phyloP scores from a whole-genome alignment of 2,329 filamentous ascomycete genomes.

The Alternaria sp. region DNA sequence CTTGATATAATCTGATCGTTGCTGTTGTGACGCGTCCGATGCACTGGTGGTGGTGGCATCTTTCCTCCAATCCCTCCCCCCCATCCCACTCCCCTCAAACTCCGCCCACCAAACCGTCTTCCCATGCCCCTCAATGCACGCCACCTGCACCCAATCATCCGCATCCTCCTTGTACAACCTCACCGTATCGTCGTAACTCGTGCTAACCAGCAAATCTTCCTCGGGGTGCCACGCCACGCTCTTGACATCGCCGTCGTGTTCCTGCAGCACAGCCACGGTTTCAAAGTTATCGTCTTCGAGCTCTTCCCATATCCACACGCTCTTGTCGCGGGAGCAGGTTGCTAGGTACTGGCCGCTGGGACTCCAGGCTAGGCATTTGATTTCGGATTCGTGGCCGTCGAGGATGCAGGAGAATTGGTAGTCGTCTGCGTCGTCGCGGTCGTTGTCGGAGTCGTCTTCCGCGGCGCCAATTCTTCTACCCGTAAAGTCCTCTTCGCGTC shows the following conservation, averaged over 20 bases:
- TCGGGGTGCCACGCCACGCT: conserved; percentile 89
- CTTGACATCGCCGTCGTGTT: conserved; percentile 96
- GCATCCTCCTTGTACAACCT: conserved; percentile 87
- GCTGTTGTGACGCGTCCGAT: conserved; percentile 39
- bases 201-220: conserved; percentile 78
- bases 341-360: conserved; percentile 80
- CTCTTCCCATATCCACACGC: conserved; percentile 98
- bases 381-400: conserved; percentile 93
- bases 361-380: conserved; percentile 79
- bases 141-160: conserved; percentile 93
- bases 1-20: conserved; percentile 42
- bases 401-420: conserved; percentile 93
- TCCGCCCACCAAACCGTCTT: conserved; percentile 92
- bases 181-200: conserved; percentile 93
- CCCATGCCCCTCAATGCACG: conserved; percentile 74
- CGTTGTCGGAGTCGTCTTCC: conserved; percentile 44
- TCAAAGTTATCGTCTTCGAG: conserved; percentile 95
- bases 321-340: conserved; percentile 91
- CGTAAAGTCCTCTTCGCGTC: conserved; percentile 34
- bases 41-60: background rate
- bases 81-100: conserved; percentile 59
- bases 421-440: conserved; percentile 72
- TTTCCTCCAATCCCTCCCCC: conserved; percentile 30
- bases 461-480: conserved; percentile 22
- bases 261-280: conserved; percentile 91